A percentile compares a stretch with the other conserved stretches of the same genome.
These are phyloP conservation scores for Claviceps fusiformis DNA, from an alignment of 2,329 filamentous ascomycete genomes.

Conservation along the genomic window DNA sequence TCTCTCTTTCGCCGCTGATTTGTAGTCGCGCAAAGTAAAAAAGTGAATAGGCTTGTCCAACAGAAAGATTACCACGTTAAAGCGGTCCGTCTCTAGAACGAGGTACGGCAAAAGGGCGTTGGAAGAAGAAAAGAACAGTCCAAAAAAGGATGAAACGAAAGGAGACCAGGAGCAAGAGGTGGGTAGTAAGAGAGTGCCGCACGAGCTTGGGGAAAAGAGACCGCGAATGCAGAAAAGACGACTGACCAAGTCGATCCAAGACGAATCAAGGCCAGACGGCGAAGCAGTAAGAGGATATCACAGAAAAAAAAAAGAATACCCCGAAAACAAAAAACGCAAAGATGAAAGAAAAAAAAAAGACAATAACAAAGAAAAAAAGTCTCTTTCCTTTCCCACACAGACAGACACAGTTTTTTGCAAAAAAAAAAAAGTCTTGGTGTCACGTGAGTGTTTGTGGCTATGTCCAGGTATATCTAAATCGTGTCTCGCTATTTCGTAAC, in stretches of 20 bases:
- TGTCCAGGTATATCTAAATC: conserved; percentile 6
- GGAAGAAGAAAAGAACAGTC: neutral
- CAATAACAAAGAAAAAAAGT: conserved; percentile 1
- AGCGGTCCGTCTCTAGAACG: neutral
- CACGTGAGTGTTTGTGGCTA: conserved; percentile 3
- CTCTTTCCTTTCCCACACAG: neutral
- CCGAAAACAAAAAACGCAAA: neutral
- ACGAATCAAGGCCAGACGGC: neutral
- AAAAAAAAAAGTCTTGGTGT: neutral
- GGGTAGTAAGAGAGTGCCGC: neutral
- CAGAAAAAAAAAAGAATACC: neutral
- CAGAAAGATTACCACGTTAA: neutral
- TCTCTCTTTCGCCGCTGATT: too few relatives aligned
- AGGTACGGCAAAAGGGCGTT: neutral
- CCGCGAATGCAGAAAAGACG: neutral
- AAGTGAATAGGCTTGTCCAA: too few relatives aligned
- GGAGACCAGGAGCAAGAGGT: neutral
- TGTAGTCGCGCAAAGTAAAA: too few relatives aligned
- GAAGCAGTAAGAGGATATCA: neutral
- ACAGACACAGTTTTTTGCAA: neutral
- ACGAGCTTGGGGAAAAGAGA: neutral
- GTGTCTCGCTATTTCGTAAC: conserved; percentile 5
- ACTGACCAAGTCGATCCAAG: neutral
- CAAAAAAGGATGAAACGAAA: neutral
- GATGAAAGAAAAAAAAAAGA: neutral